These are phyloP conservation scores for Phytophthora niederhauseri DNA, from an alignment of 352 stramenopile species.

Conservation along the genomic window DNA sequence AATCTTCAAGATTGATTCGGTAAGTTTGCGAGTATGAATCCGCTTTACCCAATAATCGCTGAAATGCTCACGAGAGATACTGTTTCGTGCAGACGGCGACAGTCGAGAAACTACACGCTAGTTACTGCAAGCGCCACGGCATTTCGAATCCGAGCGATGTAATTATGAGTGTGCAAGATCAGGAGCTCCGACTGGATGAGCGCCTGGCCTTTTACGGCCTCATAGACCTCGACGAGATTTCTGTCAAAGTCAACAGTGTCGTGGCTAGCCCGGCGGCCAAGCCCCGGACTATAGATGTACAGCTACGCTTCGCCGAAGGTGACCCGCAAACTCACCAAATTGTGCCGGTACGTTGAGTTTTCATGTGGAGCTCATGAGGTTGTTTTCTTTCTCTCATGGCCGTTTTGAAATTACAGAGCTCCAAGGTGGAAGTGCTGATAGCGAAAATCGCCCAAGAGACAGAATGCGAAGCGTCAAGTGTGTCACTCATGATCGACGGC, in stretches of 20 bases:
- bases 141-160: conserved; percentile 58
- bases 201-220: conserved; percentile 58
- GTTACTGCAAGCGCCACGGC: conserved; percentile 67
- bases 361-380: background rate
- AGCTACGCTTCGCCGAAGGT: conserved; percentile 52
- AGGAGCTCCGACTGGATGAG: conserved; percentile 47
- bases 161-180: conserved; percentile 52
- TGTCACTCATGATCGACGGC: conserved; percentile 59
- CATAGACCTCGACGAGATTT: conserved; percentile 68
- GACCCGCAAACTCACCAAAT: conserved; percentile 41
- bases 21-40: conserved; percentile 28
- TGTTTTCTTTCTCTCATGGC: background rate
- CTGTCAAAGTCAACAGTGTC: conserved; percentile 49
- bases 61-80: background rate
- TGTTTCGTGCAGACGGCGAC: conserved; percentile 39
- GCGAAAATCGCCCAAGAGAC: conserved; percentile 34
- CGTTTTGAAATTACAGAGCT: conserved; percentile 32
- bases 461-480: conserved; percentile 21
- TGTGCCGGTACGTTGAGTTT: conserved; percentile 39
- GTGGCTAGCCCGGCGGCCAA: conserved; percentile 29
- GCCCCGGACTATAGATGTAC: conserved; percentile 39
- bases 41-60: background rate
- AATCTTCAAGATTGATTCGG: conserved; percentile 72
- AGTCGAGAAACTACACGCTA: conserved; percentile 64
- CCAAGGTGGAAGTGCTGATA: conserved; percentile 53